A percentile compares a stretch with the other conserved stretches of the same genome.
Conservation (phyloP, 352 stramenopile species). For the Phytophthora foliorum region DNA sequence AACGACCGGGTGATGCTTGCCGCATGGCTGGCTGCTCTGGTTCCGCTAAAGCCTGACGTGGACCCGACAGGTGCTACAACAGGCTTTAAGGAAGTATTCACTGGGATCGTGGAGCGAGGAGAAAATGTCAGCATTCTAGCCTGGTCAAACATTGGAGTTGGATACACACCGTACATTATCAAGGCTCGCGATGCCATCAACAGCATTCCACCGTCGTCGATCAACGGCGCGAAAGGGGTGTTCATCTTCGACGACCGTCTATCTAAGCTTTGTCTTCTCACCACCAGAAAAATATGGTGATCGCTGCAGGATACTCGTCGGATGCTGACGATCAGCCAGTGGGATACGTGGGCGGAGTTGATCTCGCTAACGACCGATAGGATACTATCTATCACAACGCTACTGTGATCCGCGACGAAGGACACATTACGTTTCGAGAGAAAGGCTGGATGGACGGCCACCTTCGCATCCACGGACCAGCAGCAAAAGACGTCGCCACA, state of each 20-base stretch:
- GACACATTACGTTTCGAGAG: conserved; percentile 45
- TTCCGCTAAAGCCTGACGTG: conserved; percentile 45
- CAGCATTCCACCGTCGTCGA: conserved; percentile 15
- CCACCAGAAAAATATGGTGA: conserved; percentile 59
- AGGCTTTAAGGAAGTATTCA: conserved; percentile 43
- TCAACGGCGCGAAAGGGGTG: conserved; percentile 22
- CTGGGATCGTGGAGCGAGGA: conserved; percentile 38
- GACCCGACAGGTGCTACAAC: conserved; percentile 25
- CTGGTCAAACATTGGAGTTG: conserved; percentile 58
- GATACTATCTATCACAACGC: conserved; percentile 60
- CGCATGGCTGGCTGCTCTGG: conserved; percentile 55
- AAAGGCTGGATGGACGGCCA: conserved; percentile 69
- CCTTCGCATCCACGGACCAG: conserved; percentile 49
- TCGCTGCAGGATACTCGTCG: conserved; percentile 13
- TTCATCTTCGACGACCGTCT: conserved; percentile 68
- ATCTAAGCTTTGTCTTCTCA: conserved; percentile 39
- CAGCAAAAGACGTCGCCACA: conserved; percentile 49
- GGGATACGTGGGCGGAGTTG: conserved; percentile 60
- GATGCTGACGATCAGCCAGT: conserved; percentile 23
- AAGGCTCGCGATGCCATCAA: conserved; percentile 53
- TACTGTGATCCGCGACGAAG: conserved; percentile 37
- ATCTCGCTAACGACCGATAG: conserved; percentile 62
- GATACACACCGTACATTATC: conserved; percentile 37
- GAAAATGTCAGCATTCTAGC: conserved; percentile 55
- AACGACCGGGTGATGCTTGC: conserved; percentile 46